Base-by-base conservation (phyloP, 106 monocot genomes). In the Acorus gramineus region DNA sequence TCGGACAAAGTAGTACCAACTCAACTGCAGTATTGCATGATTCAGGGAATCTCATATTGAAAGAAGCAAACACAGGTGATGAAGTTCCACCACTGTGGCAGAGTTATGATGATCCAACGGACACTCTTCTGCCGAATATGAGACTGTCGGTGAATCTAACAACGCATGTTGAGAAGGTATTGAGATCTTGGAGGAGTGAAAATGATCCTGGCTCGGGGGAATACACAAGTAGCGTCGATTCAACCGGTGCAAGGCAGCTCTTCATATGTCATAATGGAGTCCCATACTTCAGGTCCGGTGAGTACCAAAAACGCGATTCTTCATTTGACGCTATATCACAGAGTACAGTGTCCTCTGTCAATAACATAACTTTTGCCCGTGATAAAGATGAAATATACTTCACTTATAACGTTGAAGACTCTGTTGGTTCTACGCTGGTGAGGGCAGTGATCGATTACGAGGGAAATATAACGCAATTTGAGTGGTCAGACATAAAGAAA, bases 21-120 rank as follows among this genome's bases (percentile, higher is more conserved):
- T 6, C 61, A 4, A 9, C 61, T 3, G 61, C 53, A 6, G 44
- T 48, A 47, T 52, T 70, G 5, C 45, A 44, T 11, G 70, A 61
- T 13, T 49, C 11, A 0, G 70, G 70, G 11, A 62, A 70, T 46
- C 50, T 70, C 61, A 53, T 70, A 2, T 44, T 61, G 11, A 52
- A 10, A 9, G 44, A 13, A 53, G 52, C 28, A 11, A 46, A 46
- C 0, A 45, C 11, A 3, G 45, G 7, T 12, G 4, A 50, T 3
- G 14, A 57, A 5, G 13, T 11, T 12, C 28, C 28, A 28, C 28
- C 28, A 28, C 28, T 28, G 28, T 70, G 70, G 70, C 53, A 71
- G 53, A 71, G 70, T 62, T 71, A 61, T 45, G 52, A 71, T 12
- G 53, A 71, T 43, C 70, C 70, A 3, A 54, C 70, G 4, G 70